These are phyloP conservation scores for Waitea zeae DNA, from an alignment of 1,284 basidiomycete genomes.

Conservation along the genomic window DNA sequence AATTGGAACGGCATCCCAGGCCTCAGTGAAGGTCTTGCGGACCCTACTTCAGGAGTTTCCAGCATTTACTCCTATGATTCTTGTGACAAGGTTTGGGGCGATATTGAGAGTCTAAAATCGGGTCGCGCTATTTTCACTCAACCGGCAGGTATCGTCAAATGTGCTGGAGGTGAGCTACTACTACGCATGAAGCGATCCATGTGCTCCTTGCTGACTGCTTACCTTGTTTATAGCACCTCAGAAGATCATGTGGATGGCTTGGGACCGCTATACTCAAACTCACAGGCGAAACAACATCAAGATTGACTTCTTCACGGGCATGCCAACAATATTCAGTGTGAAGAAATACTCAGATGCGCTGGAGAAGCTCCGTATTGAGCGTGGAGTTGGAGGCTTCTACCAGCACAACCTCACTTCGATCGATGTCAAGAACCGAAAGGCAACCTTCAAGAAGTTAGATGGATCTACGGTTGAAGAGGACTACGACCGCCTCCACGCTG, in stretches of 20 bases:
- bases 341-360: conserved; percentile 87
- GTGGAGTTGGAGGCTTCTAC: conserved; percentile 71
- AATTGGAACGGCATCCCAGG: conserved; percentile 74
- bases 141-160: conserved; percentile 89
- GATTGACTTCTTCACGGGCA: conserved; percentile 82
- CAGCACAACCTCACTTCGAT: conserved; percentile 73
- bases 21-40: conserved; percentile 59
- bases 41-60: conserved; percentile 70
- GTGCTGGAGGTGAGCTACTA: conserved; percentile 62
- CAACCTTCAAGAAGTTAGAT: conserved; percentile 70
- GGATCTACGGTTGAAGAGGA: conserved; percentile 50
- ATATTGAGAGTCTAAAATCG: conserved; percentile 57
- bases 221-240: conserved; percentile 46
- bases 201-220: neutral
- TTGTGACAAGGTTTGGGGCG: conserved; percentile 75
- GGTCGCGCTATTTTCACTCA: conserved; percentile 93
- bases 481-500: conserved; percentile 79
- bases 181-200: neutral
- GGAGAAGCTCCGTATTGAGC: conserved; percentile 59
- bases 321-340: conserved; percentile 85
- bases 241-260: conserved; percentile 94
- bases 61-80: conserved; percentile 88
- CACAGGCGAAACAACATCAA: conserved; percentile 41
- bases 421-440: conserved; percentile 50
- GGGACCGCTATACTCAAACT: conserved; percentile 54